These are phyloP conservation scores for Bolboschoenus planiculmis DNA, from an alignment of 176 grass and related monocot genomes.

Conservation along the genomic window DNA sequence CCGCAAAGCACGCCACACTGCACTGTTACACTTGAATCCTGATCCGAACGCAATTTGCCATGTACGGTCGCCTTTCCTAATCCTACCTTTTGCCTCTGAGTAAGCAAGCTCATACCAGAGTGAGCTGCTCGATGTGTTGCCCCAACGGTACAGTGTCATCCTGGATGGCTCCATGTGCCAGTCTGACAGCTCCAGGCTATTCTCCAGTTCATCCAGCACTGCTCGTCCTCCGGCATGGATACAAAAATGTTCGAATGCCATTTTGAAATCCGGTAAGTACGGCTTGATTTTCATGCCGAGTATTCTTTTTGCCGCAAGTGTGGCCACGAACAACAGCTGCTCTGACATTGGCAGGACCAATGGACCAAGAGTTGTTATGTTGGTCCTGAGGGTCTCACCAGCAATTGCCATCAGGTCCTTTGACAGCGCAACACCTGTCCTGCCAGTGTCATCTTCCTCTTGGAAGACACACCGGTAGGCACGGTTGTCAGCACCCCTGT, in stretches of 20 bases:
- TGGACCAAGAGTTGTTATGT: conserved; percentile 81
- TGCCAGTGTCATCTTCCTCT: conserved; percentile 44
- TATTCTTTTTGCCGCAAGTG: conserved; percentile 34
- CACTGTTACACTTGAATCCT: conserved; percentile 77
- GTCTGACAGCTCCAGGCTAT: conserved; percentile 45
- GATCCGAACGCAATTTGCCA: conserved; percentile 56
- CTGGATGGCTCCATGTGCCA: conserved; percentile 57
- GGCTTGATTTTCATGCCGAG: conserved; percentile 38
- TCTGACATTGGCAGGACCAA: conserved; percentile 83
- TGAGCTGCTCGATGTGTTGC: conserved; percentile 69
- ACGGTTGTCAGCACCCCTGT: conserved; percentile 52
- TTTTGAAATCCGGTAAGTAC: conserved; percentile 91
- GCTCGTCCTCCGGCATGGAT: conserved; percentile 83
- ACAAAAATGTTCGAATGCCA: conserved; percentile 95
- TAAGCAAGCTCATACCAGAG: conserved; percentile 70
- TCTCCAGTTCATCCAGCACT: conserved; percentile 75
- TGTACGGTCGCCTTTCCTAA: conserved; percentile 34
- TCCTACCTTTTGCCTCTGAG: conserved; percentile 44
- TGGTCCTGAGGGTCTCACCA: conserved; percentile 58
- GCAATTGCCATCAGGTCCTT: conserved; percentile 93
- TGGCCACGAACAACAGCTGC: conserved; percentile 59
- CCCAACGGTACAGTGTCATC: conserved; percentile 67
- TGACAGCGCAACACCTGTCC: conserved; percentile 56
- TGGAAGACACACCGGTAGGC: conserved; percentile 76
- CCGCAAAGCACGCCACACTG: conserved; percentile 58